Evolutionary conservation across 164 flowering plant genomes (phyloP), one percentile per base, ranked within the genome.

Genomic region (Buxus sempervirens): DNA sequence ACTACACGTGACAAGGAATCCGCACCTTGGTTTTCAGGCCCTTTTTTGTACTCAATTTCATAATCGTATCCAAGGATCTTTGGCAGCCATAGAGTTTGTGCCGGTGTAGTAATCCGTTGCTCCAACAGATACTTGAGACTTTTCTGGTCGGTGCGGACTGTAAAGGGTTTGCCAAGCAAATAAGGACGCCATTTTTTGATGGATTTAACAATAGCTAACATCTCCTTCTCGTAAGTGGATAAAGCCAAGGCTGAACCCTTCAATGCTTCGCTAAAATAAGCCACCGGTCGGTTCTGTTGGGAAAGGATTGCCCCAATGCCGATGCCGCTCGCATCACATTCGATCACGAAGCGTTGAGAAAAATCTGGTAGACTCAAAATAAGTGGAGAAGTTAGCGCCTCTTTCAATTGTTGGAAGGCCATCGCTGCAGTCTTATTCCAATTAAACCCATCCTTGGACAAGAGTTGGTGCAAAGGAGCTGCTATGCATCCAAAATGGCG

Each of bases 251-350:
- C 26, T 2, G 32, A 0, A 2, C 21, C 53, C 2, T 66, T 51
- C 56, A 72, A 36, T 0, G 67, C 28, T 27, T 42, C 22, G 15
- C 60, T 68, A 15, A 67, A 42, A 55, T 36, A 72, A 0, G 73
- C 73, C 15, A 72, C 21, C 5, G 76, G 76, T 7, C 16, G 36
- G 8, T 58, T 27, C 10, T 58, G 27, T 25, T 58, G 32, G 36
- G 28, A 9, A 58, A 58, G 54, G 10, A 69, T 60, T 6, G 58
- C 67, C 15, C 67, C 73, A 28, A 70, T 1, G 0, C 67, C 65
- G 41, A 54, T 25, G 0, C 58, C 67, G 12, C 57, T 41, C 0
- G 73, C 73, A 70, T 70, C 67, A 55, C 38, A 48, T 27, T 72
- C 63, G 1, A 67, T n/a, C 3, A 58, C 32, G 36, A 58, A 58